These are phyloP conservation scores for Trichoderma gamsii DNA, from an alignment of 495 filamentous ascomycete genomes.

Conservation along the genomic window DNA sequence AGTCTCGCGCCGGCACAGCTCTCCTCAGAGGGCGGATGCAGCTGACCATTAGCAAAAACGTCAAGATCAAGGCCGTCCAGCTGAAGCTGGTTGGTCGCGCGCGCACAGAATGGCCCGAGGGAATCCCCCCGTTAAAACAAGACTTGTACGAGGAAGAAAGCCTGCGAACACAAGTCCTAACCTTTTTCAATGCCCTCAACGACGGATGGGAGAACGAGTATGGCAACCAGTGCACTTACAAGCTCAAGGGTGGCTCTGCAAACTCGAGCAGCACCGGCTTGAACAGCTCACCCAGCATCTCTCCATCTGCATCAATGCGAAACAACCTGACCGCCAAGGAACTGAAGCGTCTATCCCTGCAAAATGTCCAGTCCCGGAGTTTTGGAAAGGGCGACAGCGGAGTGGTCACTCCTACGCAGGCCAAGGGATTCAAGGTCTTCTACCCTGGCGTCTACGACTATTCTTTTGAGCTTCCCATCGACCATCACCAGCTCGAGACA, in stretches of 20 bases:
- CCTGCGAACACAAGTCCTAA: conserved; percentile 68
- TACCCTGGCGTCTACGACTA: conserved; percentile 89
- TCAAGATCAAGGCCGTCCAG: conserved; percentile 91
- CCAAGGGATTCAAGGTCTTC: conserved; percentile 87
- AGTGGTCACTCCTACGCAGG: conserved; percentile 56
- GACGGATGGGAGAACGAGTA: conserved; percentile 51
- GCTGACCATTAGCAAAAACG: conserved; percentile 76
- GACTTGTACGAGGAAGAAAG: conserved; percentile 77
- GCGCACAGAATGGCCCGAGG: conserved; percentile 95
- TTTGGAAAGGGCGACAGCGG: conserved; percentile 74
- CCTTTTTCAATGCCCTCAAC: conserved; percentile 74
- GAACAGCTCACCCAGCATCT: conserved; percentile 20
- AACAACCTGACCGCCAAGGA: conserved; percentile 42
- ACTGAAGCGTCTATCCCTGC: conserved; percentile 63
- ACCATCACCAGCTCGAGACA: conserved; percentile 86
- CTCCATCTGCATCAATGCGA: conserved; percentile 25
- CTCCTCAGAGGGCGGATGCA: conserved; percentile 81
- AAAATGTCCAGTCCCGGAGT: conserved; percentile 75
- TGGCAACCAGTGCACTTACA: conserved; percentile 52
- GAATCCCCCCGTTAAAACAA: conserved; percentile 83
- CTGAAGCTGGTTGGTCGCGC: conserved; percentile 80
- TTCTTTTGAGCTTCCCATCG: conserved; percentile 89
- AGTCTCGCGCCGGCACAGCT: conserved; percentile 52
- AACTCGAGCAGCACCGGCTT: conserved; percentile 27
- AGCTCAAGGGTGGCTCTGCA: conserved; percentile 41